Evolutionary conservation across 306 rosid genomes (phyloP).

Genomic region (Crotalaria pallida): DNA sequence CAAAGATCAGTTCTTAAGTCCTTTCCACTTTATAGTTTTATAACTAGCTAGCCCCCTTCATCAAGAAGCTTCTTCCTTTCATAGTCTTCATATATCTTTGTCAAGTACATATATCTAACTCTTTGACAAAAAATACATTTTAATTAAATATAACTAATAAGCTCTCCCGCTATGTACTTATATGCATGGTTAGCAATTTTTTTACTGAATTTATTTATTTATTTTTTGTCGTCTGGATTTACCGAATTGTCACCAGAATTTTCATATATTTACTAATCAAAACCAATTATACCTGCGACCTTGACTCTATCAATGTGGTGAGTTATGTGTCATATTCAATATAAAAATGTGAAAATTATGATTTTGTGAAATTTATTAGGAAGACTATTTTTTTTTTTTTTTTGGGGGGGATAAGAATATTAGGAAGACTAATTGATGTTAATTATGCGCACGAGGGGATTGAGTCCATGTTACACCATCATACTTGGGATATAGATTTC

Average conservation of each 20-base stretch:
- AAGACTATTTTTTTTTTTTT: too few species aligned
- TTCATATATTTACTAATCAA: constrained; percentile 1
- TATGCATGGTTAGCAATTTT: too few species aligned
- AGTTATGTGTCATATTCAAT: constrained; percentile 21
- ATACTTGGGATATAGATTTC: constrained; percentile 27
- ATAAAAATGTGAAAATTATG: neutral
- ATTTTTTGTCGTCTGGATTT: constrained; percentile 18
- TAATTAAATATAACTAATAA: neutral
- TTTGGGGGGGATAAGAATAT: too few species aligned
- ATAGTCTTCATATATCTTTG: constrained; percentile 23
- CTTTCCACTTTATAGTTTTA: constrained; percentile 20
- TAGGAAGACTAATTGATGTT: constrained; percentile 2
- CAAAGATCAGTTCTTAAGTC: constrained; percentile 35
- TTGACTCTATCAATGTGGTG: constrained; percentile 30
- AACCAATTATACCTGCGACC: neutral
- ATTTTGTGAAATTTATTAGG: neutral
- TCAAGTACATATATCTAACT: constrained; percentile 47
- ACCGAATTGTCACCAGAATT: constrained; percentile 12
- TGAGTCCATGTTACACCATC: constrained; percentile 36
- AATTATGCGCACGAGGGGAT: constrained; percentile 39
- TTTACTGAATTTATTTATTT: too few species aligned
- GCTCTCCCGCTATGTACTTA: constrained; percentile 1
- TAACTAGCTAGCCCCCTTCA: constrained; percentile 35
- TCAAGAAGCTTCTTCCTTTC: constrained; percentile 34
- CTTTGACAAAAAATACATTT: constrained; percentile 46